Base-by-base conservation (phyloP, 2,329 filamentous ascomycete genomes). In the Neonectria neomacrospora region DNA sequence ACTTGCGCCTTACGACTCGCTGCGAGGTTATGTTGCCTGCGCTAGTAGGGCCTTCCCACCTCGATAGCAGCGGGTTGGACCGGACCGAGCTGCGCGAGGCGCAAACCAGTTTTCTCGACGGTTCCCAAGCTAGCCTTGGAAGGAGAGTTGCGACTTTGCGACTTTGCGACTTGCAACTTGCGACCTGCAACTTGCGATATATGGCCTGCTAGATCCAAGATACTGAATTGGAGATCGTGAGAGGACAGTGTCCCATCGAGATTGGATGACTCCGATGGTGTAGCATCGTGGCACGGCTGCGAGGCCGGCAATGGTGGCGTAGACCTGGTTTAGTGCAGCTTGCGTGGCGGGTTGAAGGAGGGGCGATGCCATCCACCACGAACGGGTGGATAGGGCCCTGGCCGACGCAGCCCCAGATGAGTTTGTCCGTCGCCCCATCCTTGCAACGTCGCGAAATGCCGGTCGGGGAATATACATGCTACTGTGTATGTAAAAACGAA, bases 281-380 rank as follows among this genome's bases (percentile, higher is more conserved):
- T 34, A 69, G 51, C 61, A 69, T 30, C 39, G 58, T 63, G 23
- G 45, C 59, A 62, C 23, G 28, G 58, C 50, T 58, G 45, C 48
- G 57, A 58, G 28, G 62, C 34, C 48, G 68, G 58, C 71, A 67
- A 72, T 66, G 69, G 70, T 73, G 72, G 73, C 70, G 72, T 65
- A 64, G 61, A 69, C 58, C 54, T 70, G 67, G 58, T 64, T 68
- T 70, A 70, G 73, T 71, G 68, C 58, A 68, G 70, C 69, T 72
- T 75, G 72, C 65, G 73, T 75, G 73, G 74, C 72, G 70, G 66
- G 45, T 56, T 51, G 41, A 54, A 54, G 54, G 68, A 66, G 74
- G 72, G 73, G 71, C 64, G 67, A 72, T 72, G 67, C 65, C 58
- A 69, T 69, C 63, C 63, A 61, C 62, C 53, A 62, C 48, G 52